phyloP scores from a whole-genome alignment of 306 rosid genomes.

The Vigna radiata region DNA sequence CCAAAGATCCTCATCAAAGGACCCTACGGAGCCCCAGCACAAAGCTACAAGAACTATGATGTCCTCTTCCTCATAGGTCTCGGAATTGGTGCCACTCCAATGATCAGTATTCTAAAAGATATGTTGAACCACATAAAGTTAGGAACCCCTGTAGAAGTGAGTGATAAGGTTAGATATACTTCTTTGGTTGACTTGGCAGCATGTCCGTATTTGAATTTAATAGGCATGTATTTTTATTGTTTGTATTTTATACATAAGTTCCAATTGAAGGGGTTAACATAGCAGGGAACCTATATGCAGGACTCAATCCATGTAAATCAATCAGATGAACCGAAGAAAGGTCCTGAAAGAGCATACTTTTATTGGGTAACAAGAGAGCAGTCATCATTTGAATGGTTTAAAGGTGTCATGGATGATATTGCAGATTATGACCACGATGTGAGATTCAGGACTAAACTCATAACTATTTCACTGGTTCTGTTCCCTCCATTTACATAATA shows the following conservation, averaged over 20 bases:
- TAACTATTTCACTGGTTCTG: not conserved
- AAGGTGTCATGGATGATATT: slow-evolving; percentile 96
- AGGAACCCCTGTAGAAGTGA: slow-evolving; percentile 46
- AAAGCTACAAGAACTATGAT: slow-evolving; percentile 74
- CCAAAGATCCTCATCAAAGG: slow-evolving; percentile 86
- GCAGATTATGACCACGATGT: slow-evolving; percentile 81
- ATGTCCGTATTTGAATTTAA: not conserved
- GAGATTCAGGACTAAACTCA: slow-evolving; percentile 42
- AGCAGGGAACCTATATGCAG: slow-evolving; percentile 37
- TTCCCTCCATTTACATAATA: slow-evolving; percentile 10
- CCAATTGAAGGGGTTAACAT: slow-evolving; percentile 10
- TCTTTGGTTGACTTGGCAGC: not conserved
- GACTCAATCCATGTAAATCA: slow-evolving; percentile 13
- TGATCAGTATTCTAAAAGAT: slow-evolving; percentile 90
- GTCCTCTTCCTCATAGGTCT: slow-evolving; percentile 86
- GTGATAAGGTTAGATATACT: slow-evolving; percentile 33
- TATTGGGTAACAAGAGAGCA: slow-evolving; percentile 98
- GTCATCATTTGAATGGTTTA: slow-evolving; percentile 95
- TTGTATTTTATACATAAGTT: not conserved
- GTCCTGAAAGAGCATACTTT: slow-evolving; percentile 90
- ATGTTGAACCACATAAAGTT: slow-evolving; percentile 63
- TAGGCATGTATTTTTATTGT: not conserved
- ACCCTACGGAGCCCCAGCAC: slow-evolving; percentile 97
- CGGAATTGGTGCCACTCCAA: slow-evolving; percentile 96
- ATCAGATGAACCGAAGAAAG: slow-evolving; percentile 37